phyloP scores from a whole-genome alignment of 768 basidiomycete genomes.

The Agrocybe praecox region DNA sequence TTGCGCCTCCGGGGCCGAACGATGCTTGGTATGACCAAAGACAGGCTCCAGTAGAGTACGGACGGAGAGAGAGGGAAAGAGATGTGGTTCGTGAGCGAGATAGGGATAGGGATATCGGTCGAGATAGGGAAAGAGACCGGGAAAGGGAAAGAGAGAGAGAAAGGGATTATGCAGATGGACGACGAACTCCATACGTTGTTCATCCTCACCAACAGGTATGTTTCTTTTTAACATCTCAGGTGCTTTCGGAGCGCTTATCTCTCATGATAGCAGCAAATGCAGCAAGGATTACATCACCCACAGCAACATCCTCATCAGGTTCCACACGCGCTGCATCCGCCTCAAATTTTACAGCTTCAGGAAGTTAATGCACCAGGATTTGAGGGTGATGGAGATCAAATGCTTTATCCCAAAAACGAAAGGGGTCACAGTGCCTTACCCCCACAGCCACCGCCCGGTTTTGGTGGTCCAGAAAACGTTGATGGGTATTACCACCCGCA shows the following conservation, averaged over 20 bases:
- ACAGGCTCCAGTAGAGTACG: slow-evolving; percentile 7
- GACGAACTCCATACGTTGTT: slow-evolving; percentile 9
- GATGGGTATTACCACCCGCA: background rate
- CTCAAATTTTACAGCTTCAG: background rate
- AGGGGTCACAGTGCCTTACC: background rate
- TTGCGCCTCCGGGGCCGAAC: background rate
- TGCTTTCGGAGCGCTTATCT: background rate
- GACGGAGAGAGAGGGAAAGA: slow-evolving; percentile 5
- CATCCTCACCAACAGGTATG: background rate
- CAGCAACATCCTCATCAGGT: slow-evolving; percentile 5
- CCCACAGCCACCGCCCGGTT: background rate
- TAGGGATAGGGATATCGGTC: slow-evolving; percentile 11
- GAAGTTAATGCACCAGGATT: background rate
- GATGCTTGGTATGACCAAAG: background rate
- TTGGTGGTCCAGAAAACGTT: background rate
- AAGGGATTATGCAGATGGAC: slow-evolving; percentile 10
- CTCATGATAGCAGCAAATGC: slow-evolving; percentile 11
- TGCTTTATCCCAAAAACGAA: background rate
- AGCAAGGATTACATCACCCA: slow-evolving; percentile 4
- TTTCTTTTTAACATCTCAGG: background rate
- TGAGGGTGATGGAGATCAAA: background rate
- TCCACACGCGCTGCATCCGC: background rate
- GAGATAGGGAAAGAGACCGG: slow-evolving; percentile 7
- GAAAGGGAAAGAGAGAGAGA: slow-evolving; percentile 11
- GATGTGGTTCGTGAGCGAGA: slow-evolving; percentile 11